Percentiles rank a stretch among this genome's conserved stretches.
Conservation (phyloP, 306 rosid genomes). For the Cotoneaster glaucophyllus region DNA sequence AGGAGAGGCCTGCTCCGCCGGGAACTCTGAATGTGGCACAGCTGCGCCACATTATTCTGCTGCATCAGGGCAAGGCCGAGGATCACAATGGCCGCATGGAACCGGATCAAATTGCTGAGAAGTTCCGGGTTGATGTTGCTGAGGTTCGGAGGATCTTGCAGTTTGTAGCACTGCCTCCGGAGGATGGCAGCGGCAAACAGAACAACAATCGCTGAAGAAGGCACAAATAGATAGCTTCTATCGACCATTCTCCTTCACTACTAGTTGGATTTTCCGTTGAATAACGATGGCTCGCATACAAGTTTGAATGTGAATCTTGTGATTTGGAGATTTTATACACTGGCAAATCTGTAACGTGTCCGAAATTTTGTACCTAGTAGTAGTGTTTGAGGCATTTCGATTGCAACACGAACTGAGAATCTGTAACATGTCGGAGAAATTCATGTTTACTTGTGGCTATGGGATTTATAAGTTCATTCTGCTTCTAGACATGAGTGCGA, state of each 20-base stretch:
- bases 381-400: background rate
- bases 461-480: background rate
- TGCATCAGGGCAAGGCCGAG: conserved; percentile 77
- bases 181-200: conserved; percentile 32
- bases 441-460: background rate
- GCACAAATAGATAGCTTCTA: background rate
- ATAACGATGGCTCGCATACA: conserved; percentile 15
- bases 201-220: conserved; percentile 19
- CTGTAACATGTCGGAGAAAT: background rate
- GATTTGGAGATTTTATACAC: background rate
- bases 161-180: conserved; percentile 71
- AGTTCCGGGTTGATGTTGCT: conserved; percentile 35
- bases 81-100: conserved; percentile 73
- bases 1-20: conserved; percentile 51
- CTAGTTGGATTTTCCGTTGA: conserved; percentile 16
- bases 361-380: conserved; percentile 3
- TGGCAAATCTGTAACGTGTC: background rate
- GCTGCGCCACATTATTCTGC: conserved; percentile 64
- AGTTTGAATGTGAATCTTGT: background rate
- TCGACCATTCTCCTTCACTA: background rate
- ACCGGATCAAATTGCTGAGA: conserved; percentile 56
- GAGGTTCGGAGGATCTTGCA: conserved; percentile 57
- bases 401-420: background rate
- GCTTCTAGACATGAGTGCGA: background rate
- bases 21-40: conserved; percentile 79